Evolutionary conservation across 2,329 filamentous ascomycete genomes (phyloP), one percentile per base, ranked within the genome.

Genomic region (Lasiodiplodia citricola): DNA sequence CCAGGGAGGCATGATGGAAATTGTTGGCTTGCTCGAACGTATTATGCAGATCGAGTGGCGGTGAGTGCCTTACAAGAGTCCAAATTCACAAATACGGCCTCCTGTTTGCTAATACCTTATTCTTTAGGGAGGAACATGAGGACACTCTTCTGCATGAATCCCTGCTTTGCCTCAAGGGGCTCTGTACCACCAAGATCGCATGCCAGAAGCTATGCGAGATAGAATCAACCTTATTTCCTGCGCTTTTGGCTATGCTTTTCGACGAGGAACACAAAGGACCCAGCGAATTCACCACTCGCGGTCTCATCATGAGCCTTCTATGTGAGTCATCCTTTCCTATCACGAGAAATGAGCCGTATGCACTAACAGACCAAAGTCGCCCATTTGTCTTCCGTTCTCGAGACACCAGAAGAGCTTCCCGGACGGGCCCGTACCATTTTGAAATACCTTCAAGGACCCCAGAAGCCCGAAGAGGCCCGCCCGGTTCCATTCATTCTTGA

Each of bases 211-310:
- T 99, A 8, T 87, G 92, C 72, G 88, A 89, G 11, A 92, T 97
- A 68, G 93, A 96, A 73, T 84, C 85, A 6, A 90, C 91, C 0
- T 85, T 99, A 10, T 97, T 98, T 75, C 93, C 95, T 2, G 92
- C 92, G 31, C 83, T 99, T 57, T 82, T 98, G 57, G 88, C 88
- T 69, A 94, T 98, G 91, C 85, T 98, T 51, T 98, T 98, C 75
- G 94, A 97, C 75, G 93, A 96, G n/a, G 95, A 98, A 78, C 96
- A 94, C 83, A 98, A 98, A 79, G 96, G 96, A 0, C 96, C 96
- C 0, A 96, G 93, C 82, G 96, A 99, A 80, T 99, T 97, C 79
- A 96, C 92, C 4, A 98, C 96, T 14, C 90, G 96, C 67, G 91
- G 91, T 74, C 93, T 98, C 74, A 91, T 98, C 76, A 92, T 94